phyloP scores from a whole-genome alignment of 1,139 yeast species.

The Trichomonascaceae sp. region DNA sequence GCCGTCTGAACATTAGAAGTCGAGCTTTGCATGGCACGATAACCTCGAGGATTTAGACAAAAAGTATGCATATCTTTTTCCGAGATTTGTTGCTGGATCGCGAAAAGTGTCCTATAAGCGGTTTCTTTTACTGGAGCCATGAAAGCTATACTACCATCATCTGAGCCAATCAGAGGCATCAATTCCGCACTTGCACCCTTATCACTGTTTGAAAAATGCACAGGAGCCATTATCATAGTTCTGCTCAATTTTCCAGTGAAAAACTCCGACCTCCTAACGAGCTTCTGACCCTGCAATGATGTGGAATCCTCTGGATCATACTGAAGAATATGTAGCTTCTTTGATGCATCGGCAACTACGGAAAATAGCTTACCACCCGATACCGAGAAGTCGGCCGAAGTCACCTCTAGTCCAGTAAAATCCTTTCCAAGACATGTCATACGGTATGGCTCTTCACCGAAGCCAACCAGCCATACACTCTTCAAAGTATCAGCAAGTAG shows the following conservation, averaged over 20 bases:
- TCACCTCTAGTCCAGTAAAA: constrained; percentile 52
- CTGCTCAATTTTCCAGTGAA: constrained; percentile 60
- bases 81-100: constrained; percentile 78
- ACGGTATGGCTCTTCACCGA: constrained; percentile 88
- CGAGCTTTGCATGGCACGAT: constrained; percentile 21
- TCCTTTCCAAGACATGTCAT: constrained; percentile 78
- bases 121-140: constrained; percentile 74
- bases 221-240: constrained; percentile 51
- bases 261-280: constrained; percentile 66
- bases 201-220: constrained; percentile 17
- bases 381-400: constrained; percentile 62
- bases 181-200: constrained; percentile 27
- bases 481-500: constrained; percentile 76
- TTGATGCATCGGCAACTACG: constrained; percentile 63
- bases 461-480: constrained; percentile 79
- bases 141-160: constrained; percentile 72
- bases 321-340: constrained; percentile 67
- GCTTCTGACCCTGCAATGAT: constrained; percentile 72
- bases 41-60: constrained; percentile 67
- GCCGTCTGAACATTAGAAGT: constrained; percentile 10
- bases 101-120: constrained; percentile 72
- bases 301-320: constrained; percentile 90
- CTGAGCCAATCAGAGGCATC: constrained; percentile 54
- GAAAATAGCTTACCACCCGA: constrained; percentile 64
- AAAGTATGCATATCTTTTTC: constrained; percentile 69